These are phyloP conservation scores for Aureobasidium subglaciale DNA, from an alignment of 2,329 filamentous ascomycete species.

Conservation along the genomic window DNA sequence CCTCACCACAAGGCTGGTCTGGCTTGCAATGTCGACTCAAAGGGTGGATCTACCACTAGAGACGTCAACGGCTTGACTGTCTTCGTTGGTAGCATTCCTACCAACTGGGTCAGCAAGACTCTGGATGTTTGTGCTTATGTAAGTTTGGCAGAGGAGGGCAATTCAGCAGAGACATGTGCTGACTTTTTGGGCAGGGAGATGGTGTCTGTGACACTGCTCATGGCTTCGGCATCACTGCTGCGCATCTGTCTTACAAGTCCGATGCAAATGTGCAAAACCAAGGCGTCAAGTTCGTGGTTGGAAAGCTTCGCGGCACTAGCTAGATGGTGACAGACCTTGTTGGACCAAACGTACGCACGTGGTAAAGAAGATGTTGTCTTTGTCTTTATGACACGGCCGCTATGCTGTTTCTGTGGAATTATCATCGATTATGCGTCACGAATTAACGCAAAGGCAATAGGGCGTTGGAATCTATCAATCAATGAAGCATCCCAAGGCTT, in stretches of 20 bases:
- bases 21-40: constrained; percentile 31
- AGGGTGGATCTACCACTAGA: constrained; percentile 28
- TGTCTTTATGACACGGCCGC: no score
- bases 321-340: no score
- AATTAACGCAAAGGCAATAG: no score
- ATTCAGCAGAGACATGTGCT: not conserved
- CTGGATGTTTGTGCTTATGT: constrained; percentile 32
- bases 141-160: constrained; percentile 15
- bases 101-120: constrained; percentile 30
- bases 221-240: constrained; percentile 26
- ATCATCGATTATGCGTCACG: no score
- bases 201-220: constrained; percentile 32
- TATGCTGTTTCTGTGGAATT: no score
- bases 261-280: constrained; percentile 26
- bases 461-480: no score
- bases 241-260: constrained; percentile 26
- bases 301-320: constrained; percentile 12
- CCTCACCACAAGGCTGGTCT: constrained; percentile 29
- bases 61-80: constrained; percentile 26
- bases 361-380: no score
- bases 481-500: no score
- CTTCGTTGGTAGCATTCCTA: constrained; percentile 20
- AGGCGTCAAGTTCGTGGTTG: constrained; percentile 24
- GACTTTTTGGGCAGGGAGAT: constrained; percentile 26
- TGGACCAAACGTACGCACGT: no score